Base-by-base conservation (phyloP, 257 asterid species). In the Thymus mandschuricus region DNA sequence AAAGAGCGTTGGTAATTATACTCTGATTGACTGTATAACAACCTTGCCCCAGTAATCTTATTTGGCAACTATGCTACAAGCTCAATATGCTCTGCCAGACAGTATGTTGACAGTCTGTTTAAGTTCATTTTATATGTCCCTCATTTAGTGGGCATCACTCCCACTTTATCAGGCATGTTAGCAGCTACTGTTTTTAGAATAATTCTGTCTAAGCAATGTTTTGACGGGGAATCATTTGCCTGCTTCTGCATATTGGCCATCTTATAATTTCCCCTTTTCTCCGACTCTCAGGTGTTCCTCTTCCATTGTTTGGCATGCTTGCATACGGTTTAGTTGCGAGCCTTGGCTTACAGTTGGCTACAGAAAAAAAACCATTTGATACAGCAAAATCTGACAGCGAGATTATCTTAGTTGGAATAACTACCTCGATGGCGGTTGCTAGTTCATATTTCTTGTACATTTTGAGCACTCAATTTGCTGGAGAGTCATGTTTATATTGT, bases 361-460 rank as follows among this genome's bases (percentile, higher is more conserved):
- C 82, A 58, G 84, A 81, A 75, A 67, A 70, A 60, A 75, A 50
- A 69, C 81, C 83, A 49, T 66, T 82, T 67, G 84, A 64, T 66
- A 66, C 83, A 64, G 83, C 74, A 71, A 84, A 78, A 88, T 78
- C 81, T 54, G 74, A 83, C 61, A 88, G 83, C 44, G 86, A 88
- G 59, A 60, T 81, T 35, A 44, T 89, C 76, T 83, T 94, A 74
- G 82, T 84, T 72, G 87, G 94, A 73, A 78, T 81, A 40, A 89
- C 93, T 46, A 86, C 97, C 64, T 85, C 99, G 38, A 91, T 94
- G 99, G 97, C 95, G 11, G 97, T 82, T 63, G 92, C 99, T 45
- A 89, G 99, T 82, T 84, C 93, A 59, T 91, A 94, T 81, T 94
- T 94, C 76, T 83, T 94, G 81, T 94, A 91, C 85, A 88, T 94